Conservation (phyloP, 2,329 filamentous ascomycete genomes). For the Coniella vitis region DNA sequence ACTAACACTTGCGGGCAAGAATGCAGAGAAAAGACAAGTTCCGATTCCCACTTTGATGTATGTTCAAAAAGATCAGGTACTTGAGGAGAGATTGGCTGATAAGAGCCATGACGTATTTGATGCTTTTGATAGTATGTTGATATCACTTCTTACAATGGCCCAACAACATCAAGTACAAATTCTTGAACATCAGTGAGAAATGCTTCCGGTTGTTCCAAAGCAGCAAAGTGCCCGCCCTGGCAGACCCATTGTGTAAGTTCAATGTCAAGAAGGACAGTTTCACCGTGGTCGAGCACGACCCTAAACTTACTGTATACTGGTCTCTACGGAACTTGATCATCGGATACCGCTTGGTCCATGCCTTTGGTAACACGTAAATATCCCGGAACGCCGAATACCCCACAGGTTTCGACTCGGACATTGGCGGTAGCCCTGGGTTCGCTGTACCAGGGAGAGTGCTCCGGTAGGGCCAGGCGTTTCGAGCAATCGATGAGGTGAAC, state of each 20-base stretch:
- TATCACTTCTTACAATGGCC: neutral
- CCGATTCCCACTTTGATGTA: too few relatives aligned
- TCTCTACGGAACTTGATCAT: slow-evolving; percentile 15
- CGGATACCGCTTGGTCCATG: slow-evolving; percentile 23
- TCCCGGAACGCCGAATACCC: slow-evolving; percentile 41
- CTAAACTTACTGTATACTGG: slow-evolving; percentile 11
- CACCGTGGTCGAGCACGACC: too few relatives aligned
- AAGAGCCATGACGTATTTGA: too few relatives aligned
- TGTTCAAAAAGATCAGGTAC: too few relatives aligned
- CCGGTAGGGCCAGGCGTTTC: slow-evolving; percentile 44
- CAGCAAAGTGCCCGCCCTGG: slow-evolving; percentile 48
- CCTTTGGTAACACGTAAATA: slow-evolving; percentile 30
- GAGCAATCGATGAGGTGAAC: slow-evolving; percentile 43
- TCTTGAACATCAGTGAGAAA: slow-evolving; percentile 38
- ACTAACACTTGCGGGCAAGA: too few relatives aligned
- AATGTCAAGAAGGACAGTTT: neutral
- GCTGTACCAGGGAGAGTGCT: slow-evolving; percentile 18
- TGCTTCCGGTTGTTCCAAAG: slow-evolving; percentile 34
- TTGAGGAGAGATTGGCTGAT: too few relatives aligned
- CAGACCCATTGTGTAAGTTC: neutral
- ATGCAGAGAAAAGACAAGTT: too few relatives aligned
- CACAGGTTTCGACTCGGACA: slow-evolving; percentile 31
- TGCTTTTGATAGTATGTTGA: too few relatives aligned
- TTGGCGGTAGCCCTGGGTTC: neutral
- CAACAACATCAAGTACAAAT: slow-evolving; percentile 23